A percentile compares a stretch with the other conserved stretches of the same genome.
These are phyloP conservation scores for Thelonectria discophora DNA, from an alignment of 2,329 filamentous ascomycete species.

Conservation along the genomic window DNA sequence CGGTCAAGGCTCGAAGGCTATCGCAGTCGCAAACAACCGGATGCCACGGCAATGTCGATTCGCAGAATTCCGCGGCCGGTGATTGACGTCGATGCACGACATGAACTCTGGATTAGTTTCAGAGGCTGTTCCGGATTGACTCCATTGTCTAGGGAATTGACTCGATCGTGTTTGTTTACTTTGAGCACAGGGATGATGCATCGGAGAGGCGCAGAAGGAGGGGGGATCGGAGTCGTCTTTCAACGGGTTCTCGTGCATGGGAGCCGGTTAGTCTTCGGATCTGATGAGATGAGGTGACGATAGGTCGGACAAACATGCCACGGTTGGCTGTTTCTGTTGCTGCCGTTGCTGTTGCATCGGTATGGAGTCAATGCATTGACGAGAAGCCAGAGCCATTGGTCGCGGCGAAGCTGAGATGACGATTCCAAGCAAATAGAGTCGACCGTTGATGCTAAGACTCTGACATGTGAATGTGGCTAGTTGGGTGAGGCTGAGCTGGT, in stretches of 20 bases:
- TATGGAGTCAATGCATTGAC: slow-evolving; percentile 6
- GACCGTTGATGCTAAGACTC: slow-evolving; percentile 14
- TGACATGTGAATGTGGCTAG: slow-evolving; percentile 49
- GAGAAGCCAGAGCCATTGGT: slow-evolving; percentile 3
- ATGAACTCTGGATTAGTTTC: too few species aligned
- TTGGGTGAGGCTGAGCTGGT: slow-evolving; percentile 20
- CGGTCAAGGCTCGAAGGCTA: too few species aligned
- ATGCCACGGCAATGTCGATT: too few species aligned
- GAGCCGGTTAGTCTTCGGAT: not conserved
- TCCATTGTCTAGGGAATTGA: slow-evolving; percentile 2
- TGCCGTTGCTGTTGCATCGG: slow-evolving; percentile 24
- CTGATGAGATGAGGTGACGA: slow-evolving; percentile 31
- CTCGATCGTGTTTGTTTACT: not conserved
- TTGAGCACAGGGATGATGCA: not conserved
- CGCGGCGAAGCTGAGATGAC: slow-evolving; percentile 13
- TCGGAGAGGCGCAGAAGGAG: not conserved
- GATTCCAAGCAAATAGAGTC: slow-evolving; percentile 1
- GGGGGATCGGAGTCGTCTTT: not conserved
- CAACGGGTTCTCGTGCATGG: slow-evolving; percentile 13
- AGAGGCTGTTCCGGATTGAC: slow-evolving; percentile 11
- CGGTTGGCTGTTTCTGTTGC: slow-evolving; percentile 10
- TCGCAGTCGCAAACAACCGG: too few species aligned
- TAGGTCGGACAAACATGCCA: slow-evolving; percentile 30
- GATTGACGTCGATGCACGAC: too few species aligned
- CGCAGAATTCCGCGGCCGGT: too few species aligned